These are phyloP conservation scores for Quercus rubra DNA, from an alignment of 306 rosid genomes.

Conservation along the genomic window DNA sequence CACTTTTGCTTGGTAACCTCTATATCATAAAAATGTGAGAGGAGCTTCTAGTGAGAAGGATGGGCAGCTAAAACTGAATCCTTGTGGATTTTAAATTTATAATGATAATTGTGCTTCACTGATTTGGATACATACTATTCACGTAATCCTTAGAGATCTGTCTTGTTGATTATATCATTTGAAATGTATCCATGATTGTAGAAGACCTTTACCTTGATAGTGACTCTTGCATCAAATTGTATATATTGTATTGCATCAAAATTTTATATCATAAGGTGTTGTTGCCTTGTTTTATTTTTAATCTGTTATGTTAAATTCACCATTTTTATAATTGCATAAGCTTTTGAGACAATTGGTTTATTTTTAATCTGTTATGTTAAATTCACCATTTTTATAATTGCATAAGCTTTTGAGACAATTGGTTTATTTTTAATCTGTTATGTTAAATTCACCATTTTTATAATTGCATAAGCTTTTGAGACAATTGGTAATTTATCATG, in stretches of 20 bases:
- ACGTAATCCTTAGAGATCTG: neutral
- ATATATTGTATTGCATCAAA: neutral
- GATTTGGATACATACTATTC: neutral
- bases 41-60: neutral
- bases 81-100: neutral
- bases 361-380: no score
- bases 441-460: no score
- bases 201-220: neutral
- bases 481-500: no score
- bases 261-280: neutral
- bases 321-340: no score
- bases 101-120: neutral
- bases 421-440: no score
- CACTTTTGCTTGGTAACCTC: neutral
- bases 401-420: no score
- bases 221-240: neutral
- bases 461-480: no score
- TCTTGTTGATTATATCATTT: neutral
- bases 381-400: no score
- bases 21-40: neutral
- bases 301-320: no score
- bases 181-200: neutral
- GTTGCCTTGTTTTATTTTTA: neutral
- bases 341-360: no score
- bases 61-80: neutral